Evolutionary conservation across 2,329 filamentous ascomycete genomes (phyloP).

Genomic region (Fusarium keratoplasticum): DNA sequence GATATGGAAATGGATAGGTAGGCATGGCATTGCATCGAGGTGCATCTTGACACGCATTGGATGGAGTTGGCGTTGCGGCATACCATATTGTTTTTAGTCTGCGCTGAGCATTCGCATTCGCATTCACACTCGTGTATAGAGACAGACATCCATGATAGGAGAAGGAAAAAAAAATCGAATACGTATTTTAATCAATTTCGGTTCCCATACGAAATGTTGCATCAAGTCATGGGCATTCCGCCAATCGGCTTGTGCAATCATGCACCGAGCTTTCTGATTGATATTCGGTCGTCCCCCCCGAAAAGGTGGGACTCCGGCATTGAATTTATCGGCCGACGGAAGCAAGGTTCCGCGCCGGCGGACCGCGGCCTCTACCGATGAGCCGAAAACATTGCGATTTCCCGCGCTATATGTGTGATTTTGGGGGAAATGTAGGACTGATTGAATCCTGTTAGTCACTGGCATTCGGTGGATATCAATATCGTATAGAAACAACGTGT

Average conservation of each 20-base stretch:
- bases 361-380: slow-evolving; percentile 1
- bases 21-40: slow-evolving; percentile 3
- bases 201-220: neutral
- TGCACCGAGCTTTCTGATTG: neutral
- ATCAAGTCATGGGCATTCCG: neutral
- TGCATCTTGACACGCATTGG: slow-evolving; percentile 34
- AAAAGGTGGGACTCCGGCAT: slow-evolving; percentile 30
- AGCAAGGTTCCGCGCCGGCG: slow-evolving; percentile 28
- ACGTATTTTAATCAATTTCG: neutral
- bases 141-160: slow-evolving; percentile 11
- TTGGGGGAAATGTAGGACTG: neutral
- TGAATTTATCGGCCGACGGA: slow-evolving; percentile 19
- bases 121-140: slow-evolving; percentile 13
- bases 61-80: slow-evolving; percentile 34
- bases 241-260: neutral
- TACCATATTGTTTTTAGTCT: slow-evolving; percentile 12
- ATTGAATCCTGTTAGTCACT: neutral
- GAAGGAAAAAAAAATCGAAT: neutral
- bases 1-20: neutral
- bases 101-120: neutral
- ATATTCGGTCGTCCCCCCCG: slow-evolving; percentile 4
- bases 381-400: neutral
- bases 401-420: neutral
- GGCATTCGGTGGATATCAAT: neutral
- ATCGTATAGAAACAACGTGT: neutral